Evolutionary conservation across 192 early-diverging fungal genomes (phyloP).

Genomic region (Rhizophagus sp.): DNA sequence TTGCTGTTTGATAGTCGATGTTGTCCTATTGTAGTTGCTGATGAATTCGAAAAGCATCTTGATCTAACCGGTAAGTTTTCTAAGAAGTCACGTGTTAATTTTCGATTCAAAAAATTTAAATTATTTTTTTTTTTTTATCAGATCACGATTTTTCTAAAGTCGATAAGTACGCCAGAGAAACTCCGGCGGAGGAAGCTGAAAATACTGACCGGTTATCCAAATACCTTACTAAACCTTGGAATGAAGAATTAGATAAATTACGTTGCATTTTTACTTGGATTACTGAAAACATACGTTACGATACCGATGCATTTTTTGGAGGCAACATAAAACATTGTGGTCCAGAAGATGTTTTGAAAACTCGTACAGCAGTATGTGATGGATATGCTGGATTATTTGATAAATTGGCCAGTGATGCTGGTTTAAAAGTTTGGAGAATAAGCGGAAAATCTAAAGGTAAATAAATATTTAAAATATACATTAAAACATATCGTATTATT

Average conservation of each 20-base stretch:
- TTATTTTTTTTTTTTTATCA: not conserved
- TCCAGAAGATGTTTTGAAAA: constrained; percentile 43
- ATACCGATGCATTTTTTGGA: constrained; percentile 44
- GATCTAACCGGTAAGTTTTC: constrained; percentile 1
- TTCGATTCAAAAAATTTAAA: not conserved
- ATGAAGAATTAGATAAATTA: constrained; percentile 42
- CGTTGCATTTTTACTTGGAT: constrained; percentile 59
- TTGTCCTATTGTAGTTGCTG: not conserved
- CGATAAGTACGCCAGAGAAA: constrained; percentile 42
- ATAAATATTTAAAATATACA: constrained; percentile 41
- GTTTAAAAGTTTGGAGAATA: constrained; percentile 45
- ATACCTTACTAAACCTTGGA: constrained; percentile 49
- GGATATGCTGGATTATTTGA: constrained; percentile 57
- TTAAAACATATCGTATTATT: not conserved
- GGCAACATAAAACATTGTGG: not conserved
- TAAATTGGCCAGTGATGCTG: constrained; percentile 50
- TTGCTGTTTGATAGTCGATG: not conserved
- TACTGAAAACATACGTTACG: constrained; percentile 53
- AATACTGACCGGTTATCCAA: constrained; percentile 33
- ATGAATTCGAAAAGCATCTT: constrained; percentile 3
- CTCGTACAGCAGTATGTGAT: constrained; percentile 53
- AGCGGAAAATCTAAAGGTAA: constrained; percentile 53
- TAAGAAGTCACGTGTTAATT: not conserved
- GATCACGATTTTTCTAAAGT: constrained; percentile 39
- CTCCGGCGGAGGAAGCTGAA: constrained; percentile 30